Evolutionary conservation across 257 asterid genomes (phyloP), one percentile per base, ranked within the genome.

Genomic region (Anisodus tanguticus): DNA sequence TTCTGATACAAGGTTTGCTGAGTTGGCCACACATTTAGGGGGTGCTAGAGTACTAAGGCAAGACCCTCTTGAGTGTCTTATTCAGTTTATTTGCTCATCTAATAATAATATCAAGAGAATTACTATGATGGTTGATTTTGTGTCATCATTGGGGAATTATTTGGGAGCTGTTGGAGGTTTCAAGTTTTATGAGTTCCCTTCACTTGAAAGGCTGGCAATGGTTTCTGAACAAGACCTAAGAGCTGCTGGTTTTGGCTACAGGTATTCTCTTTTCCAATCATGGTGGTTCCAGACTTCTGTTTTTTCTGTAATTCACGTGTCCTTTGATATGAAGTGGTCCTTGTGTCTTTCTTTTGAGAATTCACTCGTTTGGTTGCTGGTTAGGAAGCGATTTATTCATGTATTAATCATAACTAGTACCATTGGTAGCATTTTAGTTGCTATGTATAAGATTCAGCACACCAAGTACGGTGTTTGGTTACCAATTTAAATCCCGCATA

Each of bases 31-130:
- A 79, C 85, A 88, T 91, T 85, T 96, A 89, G 91, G 85, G 85
- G 99, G 99, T 57, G 98, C 98, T 84, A 92, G 99, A 91, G 99
- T 96, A 54, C 85, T 96, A 55, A 88, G 98, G 87, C 99, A 96
- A 88, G 97, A 93, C 13, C 98, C 98, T 9, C 84, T 96, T 88
- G 99, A 94, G 94, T 94, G 99, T 83, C 89, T 96, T 77, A 84
- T 94, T 85, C 98, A 96, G 82, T 96, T 96, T 80, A 92, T 96
- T 88, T 96, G 99, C 91, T 96, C 99, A 0, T 94, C 99, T 22
- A 96, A 96, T 84, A 96, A 96, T 83, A 91, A 94, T 82, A 96
- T 96, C 15, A 86, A 84, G 91, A 94, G 99, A 88, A 96, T 96
- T 88, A 90, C 97, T 0, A 91, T 90, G 77, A 97, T 97, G 98